Evolutionary conservation across 306 rosid genomes (phyloP), one percentile per base, ranked within the genome.

Genomic region (Potentilla sterilis): DNA sequence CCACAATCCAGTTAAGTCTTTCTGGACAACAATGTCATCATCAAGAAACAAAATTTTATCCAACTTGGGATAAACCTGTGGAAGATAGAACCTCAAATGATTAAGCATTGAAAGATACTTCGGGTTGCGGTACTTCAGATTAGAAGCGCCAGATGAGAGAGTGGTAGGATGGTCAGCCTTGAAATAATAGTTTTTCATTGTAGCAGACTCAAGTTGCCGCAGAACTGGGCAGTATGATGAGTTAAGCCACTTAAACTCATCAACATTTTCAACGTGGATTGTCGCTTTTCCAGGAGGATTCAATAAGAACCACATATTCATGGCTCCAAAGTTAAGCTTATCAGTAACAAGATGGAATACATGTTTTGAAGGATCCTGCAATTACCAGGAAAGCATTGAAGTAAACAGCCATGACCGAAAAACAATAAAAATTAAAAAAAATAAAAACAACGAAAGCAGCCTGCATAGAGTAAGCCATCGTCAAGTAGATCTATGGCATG

Each of bases 61-160:
- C 85, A 96, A 82, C 88, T 89, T 86, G 67, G 99, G 98, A 86
- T 89, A 96, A 78, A 92, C 96, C 81, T 96, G 89, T 2, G 99
- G 98, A 73, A 96, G 98, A 82, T 96, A 92, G 83, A 96, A 96
- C 75, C 99, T 90, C 83, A 96, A 82, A 82, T 96, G 97, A 82
- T 92, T 92, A 71, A 96, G 99, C 99, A 96, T 89, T 6, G 99
- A 96, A 49, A 96, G 96, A 84, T 96, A 96, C 88, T 96, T 92
- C 0, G 98, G 99, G 74, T 96, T 96, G 80, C 98, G 87, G 89
- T 96, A 96, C 87, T 96, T 96, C 85, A 96, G 81, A 87, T 90
- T 96, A 68, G 98, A 89, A 81, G 97, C 93, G 42, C 96, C 78
- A 63, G 87, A 82, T 21, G 96, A 83, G 73, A 88, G 84, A 35